phyloP scores from a whole-genome alignment of 345 rosid species.

The Eucalyptus lansdowneana region DNA sequence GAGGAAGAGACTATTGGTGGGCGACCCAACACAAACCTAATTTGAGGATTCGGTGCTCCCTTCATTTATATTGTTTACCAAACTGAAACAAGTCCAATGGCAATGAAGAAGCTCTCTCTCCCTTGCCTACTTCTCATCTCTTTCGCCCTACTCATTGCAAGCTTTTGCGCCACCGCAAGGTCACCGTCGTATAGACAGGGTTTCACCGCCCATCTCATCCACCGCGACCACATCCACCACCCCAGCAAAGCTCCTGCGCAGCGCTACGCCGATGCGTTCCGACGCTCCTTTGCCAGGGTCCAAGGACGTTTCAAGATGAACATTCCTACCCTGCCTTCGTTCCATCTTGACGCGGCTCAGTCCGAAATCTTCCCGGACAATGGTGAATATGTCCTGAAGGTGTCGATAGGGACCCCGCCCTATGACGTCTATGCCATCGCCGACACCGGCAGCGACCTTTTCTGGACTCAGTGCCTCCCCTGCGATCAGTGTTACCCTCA shows the following conservation, averaged over 20 bases:
- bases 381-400: background rate
- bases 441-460: background rate
- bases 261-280: background rate
- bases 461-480: slow-evolving; percentile 1
- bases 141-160: background rate
- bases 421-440: background rate
- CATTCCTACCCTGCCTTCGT: background rate
- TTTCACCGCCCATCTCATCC: slow-evolving; percentile 10
- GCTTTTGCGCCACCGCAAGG: background rate
- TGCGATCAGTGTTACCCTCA: background rate
- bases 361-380: background rate
- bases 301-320: background rate
- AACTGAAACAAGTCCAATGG: background rate
- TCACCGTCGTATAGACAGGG: background rate
- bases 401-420: background rate
- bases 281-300: background rate
- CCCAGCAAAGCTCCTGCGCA: background rate
- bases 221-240: slow-evolving; percentile 9
- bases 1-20: background rate
- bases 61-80: background rate
- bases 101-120: background rate
- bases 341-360: background rate
- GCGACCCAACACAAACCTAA: background rate
- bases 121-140: background rate
- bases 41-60: background rate